phyloP scores from a whole-genome alignment of 495 filamentous ascomycete species.

The Coniosporium apollinis region DNA sequence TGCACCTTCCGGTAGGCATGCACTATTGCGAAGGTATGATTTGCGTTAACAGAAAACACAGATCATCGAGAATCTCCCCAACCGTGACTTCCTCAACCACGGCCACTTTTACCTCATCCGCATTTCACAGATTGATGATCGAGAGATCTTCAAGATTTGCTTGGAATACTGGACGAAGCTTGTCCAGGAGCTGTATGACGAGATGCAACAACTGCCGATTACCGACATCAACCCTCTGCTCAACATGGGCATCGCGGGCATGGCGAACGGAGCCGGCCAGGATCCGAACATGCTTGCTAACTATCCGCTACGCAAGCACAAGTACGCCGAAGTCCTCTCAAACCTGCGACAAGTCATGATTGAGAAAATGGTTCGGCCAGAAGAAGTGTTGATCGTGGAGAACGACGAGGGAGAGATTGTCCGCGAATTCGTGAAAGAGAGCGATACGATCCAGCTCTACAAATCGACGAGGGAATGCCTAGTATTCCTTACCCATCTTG shows the following conservation, averaged over 20 bases:
- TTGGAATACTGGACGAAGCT: constrained; percentile 98
- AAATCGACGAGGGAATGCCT: constrained; percentile 96
- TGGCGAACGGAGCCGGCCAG: constrained; percentile 64
- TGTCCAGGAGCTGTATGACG: constrained; percentile 96
- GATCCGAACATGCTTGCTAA: constrained; percentile 67
- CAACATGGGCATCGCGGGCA: constrained; percentile 51
- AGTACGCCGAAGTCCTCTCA: constrained; percentile 83
- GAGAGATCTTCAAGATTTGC: constrained; percentile 98
- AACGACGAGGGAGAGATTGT: constrained; percentile 99
- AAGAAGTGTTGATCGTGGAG: constrained; percentile 98
- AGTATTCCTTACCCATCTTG: constrained; percentile 93
- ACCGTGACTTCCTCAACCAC: constrained; percentile 83
- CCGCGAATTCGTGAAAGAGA: constrained; percentile 96
- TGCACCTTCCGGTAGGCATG: constrained; percentile 64
- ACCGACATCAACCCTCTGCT: constrained; percentile 80
- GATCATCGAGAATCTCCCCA: constrained; percentile 91
- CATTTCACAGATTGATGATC: constrained; percentile 94
- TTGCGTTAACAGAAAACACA: constrained; percentile 21
- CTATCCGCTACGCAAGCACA: constrained; percentile 90
- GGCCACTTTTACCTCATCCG: constrained; percentile 96
- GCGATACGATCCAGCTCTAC: constrained; percentile 96
- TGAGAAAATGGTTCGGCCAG: constrained; percentile 95
- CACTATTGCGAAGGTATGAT: neutral
- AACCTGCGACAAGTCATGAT: constrained; percentile 97
- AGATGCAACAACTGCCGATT: constrained; percentile 89